These are phyloP conservation scores for Porodaedalea pini DNA, from an alignment of 1,284 basidiomycete species.

Conservation along the genomic window DNA sequence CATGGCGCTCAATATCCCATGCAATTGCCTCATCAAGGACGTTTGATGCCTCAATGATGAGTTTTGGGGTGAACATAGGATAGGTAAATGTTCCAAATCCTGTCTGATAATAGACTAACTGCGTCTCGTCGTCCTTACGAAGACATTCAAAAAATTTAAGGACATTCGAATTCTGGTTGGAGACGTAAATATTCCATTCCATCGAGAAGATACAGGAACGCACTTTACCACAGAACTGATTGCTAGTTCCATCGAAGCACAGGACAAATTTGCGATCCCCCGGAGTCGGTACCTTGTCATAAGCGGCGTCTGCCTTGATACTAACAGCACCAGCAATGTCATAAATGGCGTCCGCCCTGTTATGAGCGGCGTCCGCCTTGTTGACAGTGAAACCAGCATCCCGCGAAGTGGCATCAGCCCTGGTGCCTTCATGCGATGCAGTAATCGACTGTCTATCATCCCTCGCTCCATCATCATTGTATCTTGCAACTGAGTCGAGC, in stretches of 20 bases:
- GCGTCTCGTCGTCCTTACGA: slow-evolving; percentile 36
- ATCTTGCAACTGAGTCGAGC: no score
- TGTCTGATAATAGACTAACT: slow-evolving; percentile 41
- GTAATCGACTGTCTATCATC: no score
- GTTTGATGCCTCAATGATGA: slow-evolving; percentile 34
- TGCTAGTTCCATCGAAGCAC: slow-evolving; percentile 43
- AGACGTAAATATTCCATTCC: slow-evolving; percentile 28
- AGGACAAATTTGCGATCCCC: no score
- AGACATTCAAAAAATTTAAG: slow-evolving; percentile 39
- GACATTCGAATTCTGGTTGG: slow-evolving; percentile 37
- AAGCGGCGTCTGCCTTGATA: no score
- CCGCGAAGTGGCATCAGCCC: no score
- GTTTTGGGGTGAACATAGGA: slow-evolving; percentile 21
- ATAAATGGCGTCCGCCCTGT: no score
- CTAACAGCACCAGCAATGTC: no score
- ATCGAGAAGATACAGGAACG: background rate
- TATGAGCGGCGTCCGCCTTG: no score
- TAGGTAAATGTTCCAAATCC: slow-evolving; percentile 7
- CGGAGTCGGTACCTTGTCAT: no score
- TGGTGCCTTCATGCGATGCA: no score
- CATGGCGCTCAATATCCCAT: slow-evolving; percentile 26
- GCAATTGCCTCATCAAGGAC: slow-evolving; percentile 23
- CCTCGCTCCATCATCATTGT: no score
- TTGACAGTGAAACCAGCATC: no score
- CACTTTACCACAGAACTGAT: slow-evolving; percentile 5